Conservation (phyloP, 2,329 filamentous ascomycete species). For the Tolypocladium nubicola region DNA sequence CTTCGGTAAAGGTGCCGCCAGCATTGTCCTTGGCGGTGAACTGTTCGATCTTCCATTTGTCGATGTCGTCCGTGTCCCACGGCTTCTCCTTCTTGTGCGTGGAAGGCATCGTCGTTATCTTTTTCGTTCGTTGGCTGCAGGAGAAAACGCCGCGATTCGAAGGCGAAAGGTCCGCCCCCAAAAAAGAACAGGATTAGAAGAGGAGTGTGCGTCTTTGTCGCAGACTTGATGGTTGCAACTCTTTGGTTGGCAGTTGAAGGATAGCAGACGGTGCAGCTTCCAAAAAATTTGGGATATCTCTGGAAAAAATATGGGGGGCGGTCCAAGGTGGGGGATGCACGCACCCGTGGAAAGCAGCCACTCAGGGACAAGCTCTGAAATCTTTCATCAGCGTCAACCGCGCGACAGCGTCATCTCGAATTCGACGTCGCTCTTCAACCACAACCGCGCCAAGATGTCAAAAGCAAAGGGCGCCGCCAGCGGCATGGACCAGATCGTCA, state of each 20-base stretch:
- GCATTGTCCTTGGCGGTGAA: slow-evolving; percentile 81
- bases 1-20: slow-evolving; percentile 80
- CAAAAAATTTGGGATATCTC: neutral
- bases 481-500: slow-evolving; percentile 67
- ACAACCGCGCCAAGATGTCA: slow-evolving; percentile 34
- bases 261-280: neutral
- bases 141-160: neutral
- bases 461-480: slow-evolving; percentile 31
- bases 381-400: slow-evolving; percentile 4
- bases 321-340: neutral
- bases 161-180: neutral
- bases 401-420: neutral
- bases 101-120: slow-evolving; percentile 59
- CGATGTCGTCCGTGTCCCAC: slow-evolving; percentile 94
- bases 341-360: neutral
- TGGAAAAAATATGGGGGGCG: neutral
- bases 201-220: neutral
- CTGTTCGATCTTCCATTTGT: slow-evolving; percentile 88
- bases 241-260: neutral
- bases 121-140: neutral
- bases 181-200: neutral
- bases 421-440: slow-evolving; percentile 5
- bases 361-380: slow-evolving; percentile 1
- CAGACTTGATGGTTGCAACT: neutral
- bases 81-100: slow-evolving; percentile 85